Conservation (phyloP, 2,329 filamentous ascomycete species). For the Setomelanomma holmii region DNA sequence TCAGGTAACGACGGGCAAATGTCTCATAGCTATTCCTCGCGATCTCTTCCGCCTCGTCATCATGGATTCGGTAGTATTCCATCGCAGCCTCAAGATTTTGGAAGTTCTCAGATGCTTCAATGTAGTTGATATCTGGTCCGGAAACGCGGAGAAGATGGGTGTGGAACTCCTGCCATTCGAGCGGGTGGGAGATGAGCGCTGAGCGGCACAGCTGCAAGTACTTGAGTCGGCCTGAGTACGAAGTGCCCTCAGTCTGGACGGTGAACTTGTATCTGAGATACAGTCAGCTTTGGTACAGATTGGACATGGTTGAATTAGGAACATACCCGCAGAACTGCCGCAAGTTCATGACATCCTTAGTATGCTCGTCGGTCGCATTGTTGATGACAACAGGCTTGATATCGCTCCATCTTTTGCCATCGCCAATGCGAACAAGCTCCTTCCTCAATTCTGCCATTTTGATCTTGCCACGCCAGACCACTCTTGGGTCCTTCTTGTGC, state of each 20-base stretch:
- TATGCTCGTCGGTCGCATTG: conserved; percentile 34
- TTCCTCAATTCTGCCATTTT: conserved; percentile 41
- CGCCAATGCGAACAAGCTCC: conserved; percentile 36
- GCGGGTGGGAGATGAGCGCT: conserved; percentile 40
- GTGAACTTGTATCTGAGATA: conserved; percentile 58
- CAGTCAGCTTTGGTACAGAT: neutral
- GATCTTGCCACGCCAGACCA: conserved; percentile 44
- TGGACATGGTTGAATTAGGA: neutral
- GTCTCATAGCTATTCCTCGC: conserved; percentile 41
- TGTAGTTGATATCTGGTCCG: conserved; percentile 41
- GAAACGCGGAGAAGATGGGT: conserved; percentile 42
- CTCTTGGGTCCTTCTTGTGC: conserved; percentile 37
- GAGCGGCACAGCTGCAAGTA: conserved; percentile 60
- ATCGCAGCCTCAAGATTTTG: conserved; percentile 40
- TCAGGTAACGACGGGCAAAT: conserved; percentile 40
- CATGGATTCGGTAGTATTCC: conserved; percentile 40
- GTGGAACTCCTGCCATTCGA: conserved; percentile 46
- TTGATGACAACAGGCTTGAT: conserved; percentile 46
- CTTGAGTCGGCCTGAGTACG: conserved; percentile 62
- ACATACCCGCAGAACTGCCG: conserved; percentile 41
- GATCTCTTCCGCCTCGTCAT: conserved; percentile 37
- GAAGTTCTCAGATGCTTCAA: conserved; percentile 42
- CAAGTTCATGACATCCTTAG: conserved; percentile 44
- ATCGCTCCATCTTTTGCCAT: conserved; percentile 41
- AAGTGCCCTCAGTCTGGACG: conserved; percentile 61